Conservation (phyloP, 805 yeast genomes). For the Diddensiella caesifluorescens region DNA sequence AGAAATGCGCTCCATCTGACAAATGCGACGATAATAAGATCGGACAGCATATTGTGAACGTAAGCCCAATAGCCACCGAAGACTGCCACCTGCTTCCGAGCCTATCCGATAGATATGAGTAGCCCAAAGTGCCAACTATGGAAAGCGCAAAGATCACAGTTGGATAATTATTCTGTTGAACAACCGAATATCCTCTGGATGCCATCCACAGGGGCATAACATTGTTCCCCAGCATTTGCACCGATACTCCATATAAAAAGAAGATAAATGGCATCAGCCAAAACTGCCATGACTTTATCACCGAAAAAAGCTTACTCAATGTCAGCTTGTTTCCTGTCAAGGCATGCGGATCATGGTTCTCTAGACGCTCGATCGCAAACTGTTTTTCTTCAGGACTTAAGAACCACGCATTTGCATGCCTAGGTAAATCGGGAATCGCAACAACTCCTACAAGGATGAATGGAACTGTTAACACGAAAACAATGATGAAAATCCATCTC, state of each 20-base stretch:
- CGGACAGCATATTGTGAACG: slow-evolving; percentile 16
- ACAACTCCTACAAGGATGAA: slow-evolving; percentile 38
- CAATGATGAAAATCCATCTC: slow-evolving; percentile 59
- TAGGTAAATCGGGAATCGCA: slow-evolving; percentile 52
- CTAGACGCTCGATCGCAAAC: slow-evolving; percentile 20
- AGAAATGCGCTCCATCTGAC: slow-evolving; percentile 13
- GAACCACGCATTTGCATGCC: slow-evolving; percentile 20
- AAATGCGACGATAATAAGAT: slow-evolving; percentile 10
- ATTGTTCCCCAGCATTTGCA: slow-evolving; percentile 18
- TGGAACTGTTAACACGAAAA: slow-evolving; percentile 44
- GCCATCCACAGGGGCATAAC: slow-evolving; percentile 19
- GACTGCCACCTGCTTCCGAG: slow-evolving; percentile 18
- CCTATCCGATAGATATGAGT: slow-evolving; percentile 13
- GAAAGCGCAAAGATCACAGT: slow-evolving; percentile 15
- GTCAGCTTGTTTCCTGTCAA: slow-evolving; percentile 7
- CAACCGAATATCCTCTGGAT: slow-evolving; percentile 12
- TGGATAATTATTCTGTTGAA: slow-evolving; percentile 16
- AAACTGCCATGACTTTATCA: slow-evolving; percentile 14
- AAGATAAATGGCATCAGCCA: slow-evolving; percentile 19
- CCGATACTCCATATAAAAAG: slow-evolving; percentile 18
- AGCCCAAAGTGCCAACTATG: slow-evolving; percentile 11
- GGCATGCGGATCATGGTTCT: not conserved
- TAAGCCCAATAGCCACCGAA: slow-evolving; percentile 16
- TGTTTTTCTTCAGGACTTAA: slow-evolving; percentile 26
- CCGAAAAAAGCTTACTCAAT: not conserved